Base-by-base conservation (phyloP, 176 grass and related monocot genomes). In the Panicum miliaceum region DNA sequence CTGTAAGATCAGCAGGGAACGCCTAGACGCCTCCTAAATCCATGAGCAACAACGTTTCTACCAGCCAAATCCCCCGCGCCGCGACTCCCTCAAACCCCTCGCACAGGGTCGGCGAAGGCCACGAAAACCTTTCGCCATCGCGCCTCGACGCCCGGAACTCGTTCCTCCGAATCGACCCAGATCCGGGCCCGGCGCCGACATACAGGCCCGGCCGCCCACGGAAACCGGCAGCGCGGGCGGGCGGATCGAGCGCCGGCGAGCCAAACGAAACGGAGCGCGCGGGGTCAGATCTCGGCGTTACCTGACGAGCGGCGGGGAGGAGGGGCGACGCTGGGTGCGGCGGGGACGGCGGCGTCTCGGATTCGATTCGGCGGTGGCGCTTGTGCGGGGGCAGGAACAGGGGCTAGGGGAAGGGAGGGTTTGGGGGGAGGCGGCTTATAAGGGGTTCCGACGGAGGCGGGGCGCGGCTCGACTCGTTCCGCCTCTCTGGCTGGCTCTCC, bases 391-490 rank as follows among this genome's bases (percentile, higher is more conserved):
- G 26, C 20, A 25, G 20, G 9, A 23, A 60, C 57, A 60, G 19
- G 19, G 51, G 18, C 56, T 59, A 40, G 60, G 32, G 65, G 38
- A 20, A 54, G 38, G 35, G 80, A 56, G 81, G 41, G 50, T 64
- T 83, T 51, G 65, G 48, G 53, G 42, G 52, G 26, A 26, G 57
- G 58, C 88, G 88, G 79, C 73, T 86, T 90, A 64, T 86, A 86
- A 65, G 34, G 88, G 47, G 23, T 48, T 26, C 79, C 88, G 88
- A 86, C 73, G 88, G 79, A 86, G 54, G 73, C 79, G 88, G 84
- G 38, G 20, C 46, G 80, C 73, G 88, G 66, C 80, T 90, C 84
- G 88, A 82, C 83, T n/a, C 61, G 26, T 84, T 73, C 86, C 2
- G 5, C 3, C 5, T 2, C 4, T 25, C 40, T 13, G 29, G 1